Evolutionary conservation across 192 early-diverging fungal genomes (phyloP).

Genomic region (Gamsiella multidivaricata): DNA sequence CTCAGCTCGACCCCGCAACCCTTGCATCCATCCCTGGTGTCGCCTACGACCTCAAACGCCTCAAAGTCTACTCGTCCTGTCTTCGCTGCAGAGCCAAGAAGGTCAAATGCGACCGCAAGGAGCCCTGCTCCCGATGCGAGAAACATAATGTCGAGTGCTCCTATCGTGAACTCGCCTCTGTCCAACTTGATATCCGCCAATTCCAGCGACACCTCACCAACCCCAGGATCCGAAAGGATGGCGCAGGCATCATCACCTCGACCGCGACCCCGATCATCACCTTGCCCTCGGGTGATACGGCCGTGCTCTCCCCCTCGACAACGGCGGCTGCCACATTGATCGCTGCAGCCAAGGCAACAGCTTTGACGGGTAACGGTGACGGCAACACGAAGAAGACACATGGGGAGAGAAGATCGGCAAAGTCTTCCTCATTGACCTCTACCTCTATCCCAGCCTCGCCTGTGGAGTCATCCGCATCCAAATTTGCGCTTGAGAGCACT

Average conservation of each 20-base stretch:
- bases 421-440: slow-evolving; percentile 19
- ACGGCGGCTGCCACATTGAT: slow-evolving; percentile 39
- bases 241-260: slow-evolving; percentile 51
- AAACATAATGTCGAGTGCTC: slow-evolving; percentile 52
- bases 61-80: slow-evolving; percentile 53
- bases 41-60: slow-evolving; percentile 50
- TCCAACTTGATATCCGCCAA: slow-evolving; percentile 51
- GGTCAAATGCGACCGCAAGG: slow-evolving; percentile 54
- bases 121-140: slow-evolving; percentile 49
- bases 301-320: slow-evolving; percentile 34
- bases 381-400: slow-evolving; percentile 7
- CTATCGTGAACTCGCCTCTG: slow-evolving; percentile 46
- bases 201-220: slow-evolving; percentile 51
- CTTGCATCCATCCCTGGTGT: slow-evolving; percentile 49
- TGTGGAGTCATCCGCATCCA: not conserved
- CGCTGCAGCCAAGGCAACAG: slow-evolving; percentile 34
- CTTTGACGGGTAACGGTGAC: not conserved
- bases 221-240: slow-evolving; percentile 46
- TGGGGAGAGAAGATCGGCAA: not conserved
- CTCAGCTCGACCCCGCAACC: slow-evolving; percentile 47
- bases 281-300: slow-evolving; percentile 45
- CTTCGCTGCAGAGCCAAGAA: slow-evolving; percentile 53
- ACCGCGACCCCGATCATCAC: slow-evolving; percentile 51
- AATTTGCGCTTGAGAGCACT: not conserved
- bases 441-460: slow-evolving; percentile 8